These are phyloP conservation scores for Microbotryum scabiosae DNA, from an alignment of 1,284 basidiomycete genomes.

Conservation along the genomic window DNA sequence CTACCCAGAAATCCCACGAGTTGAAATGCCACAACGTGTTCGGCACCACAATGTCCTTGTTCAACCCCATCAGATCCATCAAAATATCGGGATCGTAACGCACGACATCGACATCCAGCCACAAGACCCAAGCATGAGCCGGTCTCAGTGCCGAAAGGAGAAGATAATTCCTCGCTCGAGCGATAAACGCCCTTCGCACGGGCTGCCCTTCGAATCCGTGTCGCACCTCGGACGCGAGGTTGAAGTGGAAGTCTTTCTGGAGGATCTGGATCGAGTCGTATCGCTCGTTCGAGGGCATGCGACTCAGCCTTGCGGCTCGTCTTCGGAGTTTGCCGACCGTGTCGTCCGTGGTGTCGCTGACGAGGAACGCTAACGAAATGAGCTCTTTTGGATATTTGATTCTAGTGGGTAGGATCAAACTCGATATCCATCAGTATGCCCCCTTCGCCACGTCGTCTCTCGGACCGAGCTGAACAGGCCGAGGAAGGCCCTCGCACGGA, in stretches of 20 bases:
- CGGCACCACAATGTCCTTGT: constrained; percentile 23
- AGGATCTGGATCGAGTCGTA: constrained; percentile 21
- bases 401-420: neutral
- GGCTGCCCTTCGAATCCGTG: constrained; percentile 25
- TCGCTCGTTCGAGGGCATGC: neutral
- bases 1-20: constrained; percentile 24
- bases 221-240: constrained; percentile 10
- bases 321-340: constrained; percentile 12
- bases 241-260: constrained; percentile 18
- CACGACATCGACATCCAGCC: constrained; percentile 28
- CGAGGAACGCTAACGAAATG: constrained; percentile 27
- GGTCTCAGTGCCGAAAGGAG: constrained; percentile 7
- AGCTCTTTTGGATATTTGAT: constrained; percentile 10
- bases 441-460: too few species aligned
- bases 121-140: constrained; percentile 21
- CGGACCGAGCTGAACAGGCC: too few species aligned
- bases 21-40: constrained; percentile 24
- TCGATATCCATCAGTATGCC: neutral
- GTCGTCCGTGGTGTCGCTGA: constrained; percentile 19
- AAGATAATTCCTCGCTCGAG: constrained; percentile 21
- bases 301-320: constrained; percentile 2
- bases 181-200: constrained; percentile 20
- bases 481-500: neutral
- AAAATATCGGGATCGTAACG: constrained; percentile 24
- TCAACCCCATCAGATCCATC: constrained; percentile 19